phyloP scores from a whole-genome alignment of 441 rosid species.

The Corymbia citriodora region DNA sequence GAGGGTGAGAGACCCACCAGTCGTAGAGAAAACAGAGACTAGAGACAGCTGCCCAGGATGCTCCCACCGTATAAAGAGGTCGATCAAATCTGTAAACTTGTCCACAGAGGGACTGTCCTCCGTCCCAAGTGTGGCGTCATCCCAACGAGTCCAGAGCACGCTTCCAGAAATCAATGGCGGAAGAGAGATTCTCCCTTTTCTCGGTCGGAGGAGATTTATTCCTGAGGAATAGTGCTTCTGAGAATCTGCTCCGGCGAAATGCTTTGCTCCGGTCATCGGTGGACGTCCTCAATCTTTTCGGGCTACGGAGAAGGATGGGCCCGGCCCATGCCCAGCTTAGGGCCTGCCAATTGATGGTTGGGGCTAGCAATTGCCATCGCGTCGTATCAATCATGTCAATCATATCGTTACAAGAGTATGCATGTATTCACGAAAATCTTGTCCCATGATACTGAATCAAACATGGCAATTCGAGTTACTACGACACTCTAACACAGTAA shows the following conservation, averaged over 20 bases:
- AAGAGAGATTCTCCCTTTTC: not conserved
- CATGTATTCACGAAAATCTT: not conserved
- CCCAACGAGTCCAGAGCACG: not conserved
- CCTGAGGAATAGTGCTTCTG: not conserved
- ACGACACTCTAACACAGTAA: not conserved
- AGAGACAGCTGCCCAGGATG: not conserved
- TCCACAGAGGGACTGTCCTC: not conserved
- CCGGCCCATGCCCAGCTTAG: not conserved
- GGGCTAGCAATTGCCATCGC: not conserved
- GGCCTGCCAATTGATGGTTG: not conserved
- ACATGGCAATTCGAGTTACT: not conserved
- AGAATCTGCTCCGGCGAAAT: not conserved
- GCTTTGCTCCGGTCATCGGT: not conserved
- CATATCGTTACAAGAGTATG: not conserved
- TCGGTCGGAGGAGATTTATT: not conserved
- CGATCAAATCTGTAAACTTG: not conserved
- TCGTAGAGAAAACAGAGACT: not conserved
- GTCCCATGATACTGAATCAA: not conserved
- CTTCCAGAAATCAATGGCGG: not conserved
- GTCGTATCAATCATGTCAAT: accelerated
- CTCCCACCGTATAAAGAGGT: not conserved
- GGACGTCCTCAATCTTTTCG: not conserved
- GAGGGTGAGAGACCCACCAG: not conserved
- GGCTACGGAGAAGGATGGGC: not conserved
- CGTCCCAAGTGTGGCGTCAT: not conserved